Percentiles rank a stretch among this genome's conserved stretches.
Evolutionary conservation across 2,329 filamentous ascomycete genomes (phyloP).

Genomic region (Diplodia intermedia): DNA sequence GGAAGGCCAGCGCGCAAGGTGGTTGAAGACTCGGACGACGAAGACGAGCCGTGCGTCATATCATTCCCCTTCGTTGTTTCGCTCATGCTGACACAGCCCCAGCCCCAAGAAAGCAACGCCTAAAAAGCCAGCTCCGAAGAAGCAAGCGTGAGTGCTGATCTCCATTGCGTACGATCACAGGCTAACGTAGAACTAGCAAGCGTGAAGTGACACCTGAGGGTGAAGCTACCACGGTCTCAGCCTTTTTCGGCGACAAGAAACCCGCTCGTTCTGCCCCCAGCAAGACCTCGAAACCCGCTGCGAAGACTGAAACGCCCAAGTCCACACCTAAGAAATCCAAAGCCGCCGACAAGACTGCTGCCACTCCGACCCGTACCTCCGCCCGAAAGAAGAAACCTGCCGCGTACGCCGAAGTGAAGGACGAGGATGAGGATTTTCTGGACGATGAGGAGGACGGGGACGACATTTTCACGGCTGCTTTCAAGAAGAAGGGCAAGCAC

Average conservation of each 20-base stretch:
- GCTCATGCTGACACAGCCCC: slow-evolving; percentile 37
- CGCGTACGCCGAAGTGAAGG: slow-evolving; percentile 60
- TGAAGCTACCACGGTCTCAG: slow-evolving; percentile 66
- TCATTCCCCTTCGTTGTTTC: not conserved
- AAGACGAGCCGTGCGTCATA: slow-evolving; percentile 60
- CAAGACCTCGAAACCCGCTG: slow-evolving; percentile 43
- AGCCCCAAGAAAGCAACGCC: slow-evolving; percentile 54
- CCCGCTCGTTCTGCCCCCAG: slow-evolving; percentile 57
- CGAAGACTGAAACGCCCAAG: slow-evolving; percentile 50
- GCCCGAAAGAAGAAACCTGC: slow-evolving; percentile 52
- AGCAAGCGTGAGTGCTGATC: slow-evolving; percentile 52
- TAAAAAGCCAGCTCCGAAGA: slow-evolving; percentile 67
- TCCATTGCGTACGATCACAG: slow-evolving; percentile 35
- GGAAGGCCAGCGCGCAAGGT: slow-evolving; percentile 40
- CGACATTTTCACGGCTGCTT: slow-evolving; percentile 82
- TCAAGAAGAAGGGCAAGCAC: slow-evolving; percentile 66
- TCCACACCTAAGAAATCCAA: slow-evolving; percentile 46
- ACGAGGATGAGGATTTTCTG: slow-evolving; percentile 63
- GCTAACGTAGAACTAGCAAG: slow-evolving; percentile 48
- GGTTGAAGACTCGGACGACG: slow-evolving; percentile 76
- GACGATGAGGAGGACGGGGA: slow-evolving; percentile 66
- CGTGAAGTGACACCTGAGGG: slow-evolving; percentile 57
- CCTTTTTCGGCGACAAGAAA: slow-evolving; percentile 67
- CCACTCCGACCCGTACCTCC: slow-evolving; percentile 47
- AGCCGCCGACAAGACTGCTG: slow-evolving; percentile 41